Base-by-base conservation (phyloP, 805 yeast genomes). In the Yarrowia sp. region DNA sequence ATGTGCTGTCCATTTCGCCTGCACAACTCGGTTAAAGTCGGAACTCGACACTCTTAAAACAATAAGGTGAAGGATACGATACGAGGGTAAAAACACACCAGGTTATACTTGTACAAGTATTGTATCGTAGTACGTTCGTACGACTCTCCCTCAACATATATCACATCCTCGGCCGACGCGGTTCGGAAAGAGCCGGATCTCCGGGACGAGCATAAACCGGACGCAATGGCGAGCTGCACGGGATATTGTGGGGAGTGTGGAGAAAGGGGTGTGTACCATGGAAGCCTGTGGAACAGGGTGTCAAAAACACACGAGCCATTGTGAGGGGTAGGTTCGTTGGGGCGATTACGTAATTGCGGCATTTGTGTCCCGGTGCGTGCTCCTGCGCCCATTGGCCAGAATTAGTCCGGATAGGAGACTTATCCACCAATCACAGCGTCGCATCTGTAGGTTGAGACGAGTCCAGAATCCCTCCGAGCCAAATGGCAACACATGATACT, bases 381-480 rank as follows among this genome's bases (percentile, higher is more conserved):
- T n/a, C 30, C 30, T 26, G 30, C 30, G n/a, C 59, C 33, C 26
- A 54, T 36, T 54, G 61, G 61, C 14, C 46, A 26, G 19, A 54
- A 54, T 54, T 54, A 54, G 61, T 54, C 61, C 61, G 61, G 58
- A 54, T 54, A 54, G 44, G 28, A 14, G 61, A 26, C 24, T 11
- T 14, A 3, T n/a, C 46, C 14, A 44, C 61, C 61, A 54, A 54
- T 54, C 58, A 51, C 43, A 35, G 32, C 6, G 8, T 9, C 16
- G 21, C 22, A 9, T 19, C 40, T 21, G 14, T 8, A 4, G 24
- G 54, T 21, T 33, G 41, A 41, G 36, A 28, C 14, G 33, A 38
- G 56, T n/a, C n/a, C n/a, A n/a, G n/a, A n/a, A n/a, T n/a, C n/a
- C n/a, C n/a, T n/a, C n/a, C n/a, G 49, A 43, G 35, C 28, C 24